phyloP scores from a whole-genome alignment of 2,329 filamentous ascomycete species.

The Diplodia seriata region DNA sequence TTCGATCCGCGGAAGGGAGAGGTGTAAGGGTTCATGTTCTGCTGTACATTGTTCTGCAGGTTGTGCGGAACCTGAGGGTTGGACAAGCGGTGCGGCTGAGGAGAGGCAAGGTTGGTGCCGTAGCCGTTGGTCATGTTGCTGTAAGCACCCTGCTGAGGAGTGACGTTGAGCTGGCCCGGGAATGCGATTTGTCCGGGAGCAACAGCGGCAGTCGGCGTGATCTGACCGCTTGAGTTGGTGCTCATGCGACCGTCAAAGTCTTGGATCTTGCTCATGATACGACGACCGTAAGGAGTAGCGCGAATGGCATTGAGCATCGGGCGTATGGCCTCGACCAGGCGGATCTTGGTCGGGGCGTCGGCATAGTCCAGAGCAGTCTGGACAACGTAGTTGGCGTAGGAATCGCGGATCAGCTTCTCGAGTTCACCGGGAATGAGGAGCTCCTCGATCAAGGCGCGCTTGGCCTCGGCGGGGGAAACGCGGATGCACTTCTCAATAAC shows the following conservation, averaged over 20 bases:
- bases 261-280: conserved; percentile 86
- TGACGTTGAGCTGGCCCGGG: neutral
- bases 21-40: neutral
- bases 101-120: conserved; percentile 27
- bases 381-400: conserved; percentile 96
- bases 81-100: conserved; percentile 32
- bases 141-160: conserved; percentile 20
- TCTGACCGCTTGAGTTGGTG: conserved; percentile 24
- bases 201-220: conserved; percentile 18
- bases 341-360: conserved; percentile 40
- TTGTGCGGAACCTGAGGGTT: conserved; percentile 47
- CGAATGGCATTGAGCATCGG: conserved; percentile 85
- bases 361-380: conserved; percentile 82
- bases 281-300: conserved; percentile 90
- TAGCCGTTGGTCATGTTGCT: conserved; percentile 32
- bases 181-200: conserved; percentile 26
- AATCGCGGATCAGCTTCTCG: conserved; percentile 87
- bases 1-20: neutral
- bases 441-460: conserved; percentile 84
- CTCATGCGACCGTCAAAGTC: conserved; percentile 54
- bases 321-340: conserved; percentile 82
- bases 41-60: conserved; percentile 47
- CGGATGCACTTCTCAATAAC: conserved; percentile 94
- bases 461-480: conserved; percentile 76
- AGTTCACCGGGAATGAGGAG: conserved; percentile 77